A percentile compares a stretch with the other conserved stretches of the same genome.
Conservation (phyloP, 208 protist genomes). For the Herpetomonas samuelpessoai region DNA sequence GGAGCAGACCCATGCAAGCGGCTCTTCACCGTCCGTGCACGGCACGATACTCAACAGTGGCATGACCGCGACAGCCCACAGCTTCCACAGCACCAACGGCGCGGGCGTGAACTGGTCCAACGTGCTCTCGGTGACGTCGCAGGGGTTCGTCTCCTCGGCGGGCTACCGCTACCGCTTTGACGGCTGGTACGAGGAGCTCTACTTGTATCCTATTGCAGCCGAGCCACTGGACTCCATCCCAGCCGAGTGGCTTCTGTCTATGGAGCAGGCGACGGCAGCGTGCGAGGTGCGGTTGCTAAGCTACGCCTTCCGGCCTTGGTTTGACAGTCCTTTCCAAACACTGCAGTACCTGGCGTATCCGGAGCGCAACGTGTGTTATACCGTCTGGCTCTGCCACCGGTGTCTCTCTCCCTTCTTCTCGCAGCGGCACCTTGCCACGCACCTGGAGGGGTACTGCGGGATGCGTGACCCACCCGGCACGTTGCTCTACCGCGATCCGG, state of each 20-base stretch:
- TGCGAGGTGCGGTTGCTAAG: conserved; percentile 70
- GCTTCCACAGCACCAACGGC: conserved; percentile 26
- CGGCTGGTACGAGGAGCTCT: conserved; percentile 60
- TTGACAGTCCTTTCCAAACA: conserved; percentile 39
- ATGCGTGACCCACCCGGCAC: conserved; percentile 36
- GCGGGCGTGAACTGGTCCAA: background rate
- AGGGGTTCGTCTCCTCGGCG: conserved; percentile 32
- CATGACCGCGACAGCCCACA: conserved; percentile 20
- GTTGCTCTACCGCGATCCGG: conserved; percentile 47
- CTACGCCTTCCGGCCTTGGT: conserved; percentile 67
- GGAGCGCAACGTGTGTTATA: conserved; percentile 61
- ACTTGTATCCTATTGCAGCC: background rate
- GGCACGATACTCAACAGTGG: conserved; percentile 9
- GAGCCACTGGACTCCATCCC: conserved; percentile 13
- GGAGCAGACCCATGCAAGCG: conserved; percentile 12
- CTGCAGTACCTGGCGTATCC: conserved; percentile 51
- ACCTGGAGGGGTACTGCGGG: conserved; percentile 54
- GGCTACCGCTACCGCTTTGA: conserved; percentile 69
- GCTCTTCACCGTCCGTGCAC: conserved; percentile 19
- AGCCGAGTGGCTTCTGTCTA: conserved; percentile 45
- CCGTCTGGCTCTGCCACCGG: conserved; percentile 64
- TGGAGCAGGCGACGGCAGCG: conserved; percentile 50
- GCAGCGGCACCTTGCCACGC: conserved; percentile 31
- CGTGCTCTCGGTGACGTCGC: conserved; percentile 1
- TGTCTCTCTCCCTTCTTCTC: conserved; percentile 67